phyloP scores from a whole-genome alignment of 257 asterid genomes.

The Nemophila menziesii region DNA sequence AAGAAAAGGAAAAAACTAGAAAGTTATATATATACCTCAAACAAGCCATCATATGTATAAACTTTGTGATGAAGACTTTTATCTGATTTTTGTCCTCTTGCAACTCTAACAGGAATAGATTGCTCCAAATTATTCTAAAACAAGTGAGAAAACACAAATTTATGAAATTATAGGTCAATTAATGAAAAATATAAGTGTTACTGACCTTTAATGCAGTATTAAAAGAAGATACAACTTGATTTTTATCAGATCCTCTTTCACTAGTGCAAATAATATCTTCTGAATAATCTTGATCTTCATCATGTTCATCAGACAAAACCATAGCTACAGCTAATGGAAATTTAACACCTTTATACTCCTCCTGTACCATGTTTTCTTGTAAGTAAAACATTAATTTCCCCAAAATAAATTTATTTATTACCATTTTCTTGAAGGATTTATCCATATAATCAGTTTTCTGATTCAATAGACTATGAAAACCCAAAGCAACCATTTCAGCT shows the following conservation, averaged over 20 bases:
- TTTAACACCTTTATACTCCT: constrained; percentile 1
- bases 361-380: background rate
- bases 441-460: constrained; percentile 1
- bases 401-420: background rate
- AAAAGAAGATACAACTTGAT: constrained; percentile 2
- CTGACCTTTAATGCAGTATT: constrained; percentile 6
- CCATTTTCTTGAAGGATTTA: background rate
- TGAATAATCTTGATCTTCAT: constrained; percentile 1
- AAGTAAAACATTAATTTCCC: background rate
- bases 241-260: background rate
- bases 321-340: constrained; percentile 11
- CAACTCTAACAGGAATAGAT: constrained; percentile 12
- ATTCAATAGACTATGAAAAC: background rate
- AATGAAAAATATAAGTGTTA: too few species aligned
- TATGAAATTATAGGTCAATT: background rate
- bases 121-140: constrained; percentile 13
- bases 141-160: background rate
- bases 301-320: constrained; percentile 7
- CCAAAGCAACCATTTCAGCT: constrained; percentile 8
- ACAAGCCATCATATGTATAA: constrained; percentile 7
- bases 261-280: constrained; percentile 1
- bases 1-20: background rate
- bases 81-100: background rate
- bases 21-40: constrained; percentile 3
- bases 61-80: background rate